These are phyloP conservation scores for Calonectria pseudoreteaudii DNA, from an alignment of 2,329 filamentous ascomycete species.

Conservation along the genomic window DNA sequence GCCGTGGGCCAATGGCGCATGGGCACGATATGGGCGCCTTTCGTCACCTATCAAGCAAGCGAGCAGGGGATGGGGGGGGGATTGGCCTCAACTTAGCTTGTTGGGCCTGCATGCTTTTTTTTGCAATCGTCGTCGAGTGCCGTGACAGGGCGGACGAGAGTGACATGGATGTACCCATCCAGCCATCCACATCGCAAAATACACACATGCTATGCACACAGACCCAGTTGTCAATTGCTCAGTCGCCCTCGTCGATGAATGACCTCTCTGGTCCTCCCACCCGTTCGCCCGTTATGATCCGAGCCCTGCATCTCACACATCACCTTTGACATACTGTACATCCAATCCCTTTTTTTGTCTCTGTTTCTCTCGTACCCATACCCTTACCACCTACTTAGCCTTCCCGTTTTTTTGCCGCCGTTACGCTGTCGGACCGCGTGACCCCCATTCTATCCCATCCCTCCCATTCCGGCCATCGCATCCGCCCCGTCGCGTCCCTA, in stretches of 20 bases:
- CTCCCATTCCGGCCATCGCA: slow-evolving; percentile 11
- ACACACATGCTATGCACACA: slow-evolving; percentile 16
- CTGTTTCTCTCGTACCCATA: slow-evolving; percentile 25
- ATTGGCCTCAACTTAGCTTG: slow-evolving; percentile 34
- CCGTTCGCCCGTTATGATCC: slow-evolving; percentile 48
- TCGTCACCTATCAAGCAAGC: slow-evolving; percentile 22
- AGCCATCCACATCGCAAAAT: slow-evolving; percentile 13
- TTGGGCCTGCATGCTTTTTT: slow-evolving; percentile 41
- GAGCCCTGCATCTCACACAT: slow-evolving; percentile 47
- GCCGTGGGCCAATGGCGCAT: slow-evolving; percentile 45
- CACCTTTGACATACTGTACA: slow-evolving; percentile 27
- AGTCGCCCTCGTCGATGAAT: slow-evolving; percentile 37
- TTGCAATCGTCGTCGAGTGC: slow-evolving; percentile 25
- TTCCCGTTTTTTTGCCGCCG: slow-evolving; percentile 33
- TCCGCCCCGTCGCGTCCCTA: slow-evolving; percentile 29
- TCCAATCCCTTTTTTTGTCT: slow-evolving; percentile 29
- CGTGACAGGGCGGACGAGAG: slow-evolving; percentile 4
- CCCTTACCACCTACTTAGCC: slow-evolving; percentile 23
- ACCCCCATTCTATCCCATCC: slow-evolving; percentile 31
- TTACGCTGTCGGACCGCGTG: slow-evolving; percentile 43
- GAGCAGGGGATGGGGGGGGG: slow-evolving; percentile 42
- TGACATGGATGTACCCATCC: slow-evolving; percentile 8
- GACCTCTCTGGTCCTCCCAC: slow-evolving; percentile 47
- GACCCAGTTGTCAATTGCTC: slow-evolving; percentile 14
- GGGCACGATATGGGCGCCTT: slow-evolving; percentile 41